Conservation (phyloP, 495 filamentous ascomycete species). For the Talaromyces borbonicus region DNA sequence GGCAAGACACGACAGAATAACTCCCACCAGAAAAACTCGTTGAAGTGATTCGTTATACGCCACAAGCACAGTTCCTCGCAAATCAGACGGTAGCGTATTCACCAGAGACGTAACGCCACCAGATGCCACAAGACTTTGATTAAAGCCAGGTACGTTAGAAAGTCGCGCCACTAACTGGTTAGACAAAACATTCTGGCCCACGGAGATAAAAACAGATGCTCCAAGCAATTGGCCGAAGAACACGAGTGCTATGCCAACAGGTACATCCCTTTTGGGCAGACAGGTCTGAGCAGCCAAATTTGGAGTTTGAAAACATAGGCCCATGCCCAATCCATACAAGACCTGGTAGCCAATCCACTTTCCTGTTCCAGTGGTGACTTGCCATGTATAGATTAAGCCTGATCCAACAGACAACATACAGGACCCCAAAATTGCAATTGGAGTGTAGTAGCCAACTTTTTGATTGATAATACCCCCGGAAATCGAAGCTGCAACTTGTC, state of each 20-base stretch:
- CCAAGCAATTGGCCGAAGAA: slow-evolving; percentile 59
- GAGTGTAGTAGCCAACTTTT: slow-evolving; percentile 31
- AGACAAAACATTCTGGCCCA: slow-evolving; percentile 48
- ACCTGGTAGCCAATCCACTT: slow-evolving; percentile 26
- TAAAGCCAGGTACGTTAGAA: slow-evolving; percentile 30
- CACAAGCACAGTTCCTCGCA: slow-evolving; percentile 28
- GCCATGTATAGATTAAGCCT: slow-evolving; percentile 24
- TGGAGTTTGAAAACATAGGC: slow-evolving; percentile 60
- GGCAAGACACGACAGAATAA: slow-evolving; percentile 43
- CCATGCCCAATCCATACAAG: slow-evolving; percentile 53
- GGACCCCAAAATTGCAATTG: slow-evolving; percentile 21
- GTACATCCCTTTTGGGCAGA: slow-evolving; percentile 45
- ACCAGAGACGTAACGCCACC: slow-evolving; percentile 45
- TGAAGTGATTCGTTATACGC: slow-evolving; percentile 51
- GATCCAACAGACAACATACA: slow-evolving; percentile 22
- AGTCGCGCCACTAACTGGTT: slow-evolving; percentile 40
- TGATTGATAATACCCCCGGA: slow-evolving; percentile 14
- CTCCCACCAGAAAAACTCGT: slow-evolving; percentile 40
- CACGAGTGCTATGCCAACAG: slow-evolving; percentile 52
- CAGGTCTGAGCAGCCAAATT: slow-evolving; percentile 53
- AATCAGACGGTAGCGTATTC: slow-evolving; percentile 31
- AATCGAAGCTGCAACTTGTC: slow-evolving; percentile 13
- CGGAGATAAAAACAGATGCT: slow-evolving; percentile 51
- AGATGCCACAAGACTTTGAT: slow-evolving; percentile 33
- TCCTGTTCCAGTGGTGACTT: slow-evolving; percentile 12